phyloP scores from a whole-genome alignment of 495 filamentous ascomycete genomes.

The Tetracladium setigerum region DNA sequence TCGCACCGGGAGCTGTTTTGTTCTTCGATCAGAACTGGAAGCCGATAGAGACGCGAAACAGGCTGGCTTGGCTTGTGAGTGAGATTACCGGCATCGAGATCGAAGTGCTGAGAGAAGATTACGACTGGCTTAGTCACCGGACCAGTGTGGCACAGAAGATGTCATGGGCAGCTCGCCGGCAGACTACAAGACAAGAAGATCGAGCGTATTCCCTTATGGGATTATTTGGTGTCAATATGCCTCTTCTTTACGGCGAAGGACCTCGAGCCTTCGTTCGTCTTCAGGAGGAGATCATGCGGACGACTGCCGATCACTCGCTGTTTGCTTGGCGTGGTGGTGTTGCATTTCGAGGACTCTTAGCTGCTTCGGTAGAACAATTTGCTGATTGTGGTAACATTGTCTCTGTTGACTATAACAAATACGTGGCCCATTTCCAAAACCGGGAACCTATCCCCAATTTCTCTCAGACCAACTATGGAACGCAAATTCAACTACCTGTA shows the following conservation, averaged over 20 bases:
- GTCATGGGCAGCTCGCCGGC: constrained; percentile 17
- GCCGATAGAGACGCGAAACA: not conserved
- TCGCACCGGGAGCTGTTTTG: constrained; percentile 24
- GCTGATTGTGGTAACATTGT: not conserved
- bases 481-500: not conserved
- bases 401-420: not conserved
- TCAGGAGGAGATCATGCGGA: constrained; percentile 19
- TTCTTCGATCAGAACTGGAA: constrained; percentile 15
- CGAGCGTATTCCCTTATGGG: constrained; percentile 23
- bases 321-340: constrained; percentile 11
- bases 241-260: constrained; percentile 24
- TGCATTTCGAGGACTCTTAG: not conserved
- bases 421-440: not conserved
- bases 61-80: not conserved
- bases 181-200: constrained; percentile 24
- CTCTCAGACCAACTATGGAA: not conserved
- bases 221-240: constrained; percentile 24
- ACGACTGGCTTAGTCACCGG: not conserved
- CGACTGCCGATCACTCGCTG: constrained; percentile 17
- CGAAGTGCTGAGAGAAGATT: not conserved
- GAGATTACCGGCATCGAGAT: constrained; percentile 7
- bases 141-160: constrained; percentile 13
- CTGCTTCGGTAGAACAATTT: not conserved
- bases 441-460: not conserved
- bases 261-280: constrained; percentile 12